Conservation (phyloP, 2,329 filamentous ascomycete species). For the Monosporascus sp. region DNA sequence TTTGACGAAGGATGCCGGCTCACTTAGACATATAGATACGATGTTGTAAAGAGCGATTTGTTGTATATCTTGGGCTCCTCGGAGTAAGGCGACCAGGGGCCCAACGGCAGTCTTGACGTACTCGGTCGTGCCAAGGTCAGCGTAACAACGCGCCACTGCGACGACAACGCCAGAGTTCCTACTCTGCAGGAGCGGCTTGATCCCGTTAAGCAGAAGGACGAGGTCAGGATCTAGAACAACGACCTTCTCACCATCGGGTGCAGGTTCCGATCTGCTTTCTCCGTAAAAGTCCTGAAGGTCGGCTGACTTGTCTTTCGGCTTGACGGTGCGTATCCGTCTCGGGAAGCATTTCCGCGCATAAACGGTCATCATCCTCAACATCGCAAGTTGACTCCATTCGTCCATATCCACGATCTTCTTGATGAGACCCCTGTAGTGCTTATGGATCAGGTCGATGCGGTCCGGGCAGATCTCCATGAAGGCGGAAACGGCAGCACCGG, state of each 20-base stretch:
- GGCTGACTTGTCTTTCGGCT: constrained; percentile 28
- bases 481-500: constrained; percentile 83
- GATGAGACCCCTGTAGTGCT: constrained; percentile 78
- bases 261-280: constrained; percentile 49
- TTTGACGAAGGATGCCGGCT: constrained; percentile 76
- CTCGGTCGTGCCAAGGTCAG: constrained; percentile 73
- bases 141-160: constrained; percentile 78
- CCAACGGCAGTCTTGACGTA: constrained; percentile 74
- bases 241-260: constrained; percentile 47
- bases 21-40: constrained; percentile 77
- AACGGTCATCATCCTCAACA: constrained; percentile 71
- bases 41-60: constrained; percentile 91
- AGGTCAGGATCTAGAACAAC: constrained; percentile 75
- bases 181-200: constrained; percentile 81
- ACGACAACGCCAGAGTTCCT: constrained; percentile 91
- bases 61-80: constrained; percentile 81
- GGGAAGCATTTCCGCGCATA: constrained; percentile 91
- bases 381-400: constrained; percentile 91
- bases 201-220: constrained; percentile 70
- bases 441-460: constrained; percentile 81
- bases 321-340: constrained; percentile 54
- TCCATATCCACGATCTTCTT: constrained; percentile 98
- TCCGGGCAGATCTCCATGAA: constrained; percentile 89
- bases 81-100: constrained; percentile 78
- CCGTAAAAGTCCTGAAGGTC: constrained; percentile 76